phyloP scores from a whole-genome alignment of 139 green algal species.

The Trebouxia sp. region DNA sequence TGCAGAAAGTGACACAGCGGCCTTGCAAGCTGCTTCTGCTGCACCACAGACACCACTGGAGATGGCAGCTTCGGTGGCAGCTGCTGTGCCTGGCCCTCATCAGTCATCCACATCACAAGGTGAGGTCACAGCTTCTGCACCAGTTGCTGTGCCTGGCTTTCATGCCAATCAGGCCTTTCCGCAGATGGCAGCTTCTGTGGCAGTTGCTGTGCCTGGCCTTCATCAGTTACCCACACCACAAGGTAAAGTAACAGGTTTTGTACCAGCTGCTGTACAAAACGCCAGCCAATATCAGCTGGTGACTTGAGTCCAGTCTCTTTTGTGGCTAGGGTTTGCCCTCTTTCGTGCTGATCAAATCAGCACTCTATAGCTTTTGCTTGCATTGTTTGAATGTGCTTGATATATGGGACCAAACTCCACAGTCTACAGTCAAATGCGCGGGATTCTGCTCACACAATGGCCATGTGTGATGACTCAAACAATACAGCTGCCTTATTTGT shows the following conservation, averaged over 20 bases:
- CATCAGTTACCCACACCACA: background rate
- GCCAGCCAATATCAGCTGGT: too few species aligned
- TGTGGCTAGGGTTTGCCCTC: too few species aligned
- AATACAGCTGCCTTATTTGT: too few species aligned
- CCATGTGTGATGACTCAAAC: too few species aligned
- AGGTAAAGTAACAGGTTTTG: background rate
- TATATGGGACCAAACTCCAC: too few species aligned
- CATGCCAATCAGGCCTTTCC: background rate
- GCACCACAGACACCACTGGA: constrained; percentile 3
- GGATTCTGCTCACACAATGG: too few species aligned
- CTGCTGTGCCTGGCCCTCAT: constrained; percentile 22
- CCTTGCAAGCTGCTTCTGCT: background rate
- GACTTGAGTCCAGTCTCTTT: too few species aligned
- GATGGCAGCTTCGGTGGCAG: constrained; percentile 8
- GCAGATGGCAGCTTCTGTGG: constrained; percentile 15
- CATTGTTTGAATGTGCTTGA: too few species aligned
- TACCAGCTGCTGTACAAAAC: too few species aligned
- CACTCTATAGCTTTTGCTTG: too few species aligned
- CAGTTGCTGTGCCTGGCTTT: background rate
- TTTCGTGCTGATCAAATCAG: too few species aligned
- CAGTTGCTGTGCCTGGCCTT: constrained; percentile 17
- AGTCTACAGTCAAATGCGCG: too few species aligned
- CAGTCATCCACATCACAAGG: background rate
- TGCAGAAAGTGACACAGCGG: background rate
- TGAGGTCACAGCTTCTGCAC: background rate